Evolutionary conservation across 1,139 yeast species (phyloP).

Genomic region (Yamadazyma spencermartinsiae): DNA sequence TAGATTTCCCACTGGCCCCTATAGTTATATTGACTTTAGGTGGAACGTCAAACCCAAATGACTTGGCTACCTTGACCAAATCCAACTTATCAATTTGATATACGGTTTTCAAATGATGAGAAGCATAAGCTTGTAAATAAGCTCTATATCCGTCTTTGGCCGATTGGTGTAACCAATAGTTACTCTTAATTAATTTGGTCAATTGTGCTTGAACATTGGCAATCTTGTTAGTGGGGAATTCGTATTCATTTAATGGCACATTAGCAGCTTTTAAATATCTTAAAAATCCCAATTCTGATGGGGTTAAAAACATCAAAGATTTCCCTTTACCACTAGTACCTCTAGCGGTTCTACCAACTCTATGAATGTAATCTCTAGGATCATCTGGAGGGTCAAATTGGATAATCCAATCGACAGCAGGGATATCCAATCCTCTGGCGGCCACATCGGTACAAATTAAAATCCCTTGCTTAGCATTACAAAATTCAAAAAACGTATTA

Average conservation of each 20-base stretch:
- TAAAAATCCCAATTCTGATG: constrained; percentile 90
- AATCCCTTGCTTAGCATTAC: constrained; percentile 94
- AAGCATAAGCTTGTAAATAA: constrained; percentile 93
- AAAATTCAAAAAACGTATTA: constrained; percentile 94
- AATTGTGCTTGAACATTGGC: constrained; percentile 95
- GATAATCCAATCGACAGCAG: constrained; percentile 96
- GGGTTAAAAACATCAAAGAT: constrained; percentile 91
- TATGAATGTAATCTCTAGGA: constrained; percentile 95
- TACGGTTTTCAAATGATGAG: constrained; percentile 93
- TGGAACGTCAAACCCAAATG: constrained; percentile 92
- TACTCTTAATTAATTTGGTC: constrained; percentile 85
- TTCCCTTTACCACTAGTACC: constrained; percentile 91
- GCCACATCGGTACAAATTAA: constrained; percentile 96
- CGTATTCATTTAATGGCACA: constrained; percentile 95
- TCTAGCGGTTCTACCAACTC: constrained; percentile 98
- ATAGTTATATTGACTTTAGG: constrained; percentile 96
- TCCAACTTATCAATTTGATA: constrained; percentile 95
- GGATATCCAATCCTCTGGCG: constrained; percentile 96
- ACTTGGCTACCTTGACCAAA: constrained; percentile 89
- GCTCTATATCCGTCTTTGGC: constrained; percentile 98
- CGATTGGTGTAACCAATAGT: constrained; percentile 90
- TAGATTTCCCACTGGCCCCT: constrained; percentile 82
- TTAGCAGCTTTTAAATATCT: constrained; percentile 94
- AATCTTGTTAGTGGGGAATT: constrained; percentile 88
- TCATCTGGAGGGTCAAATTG: constrained; percentile 99